A percentile compares a stretch with the other conserved stretches of the same genome.
These are phyloP conservation scores for Lachancea sp. DNA, from an alignment of 805 yeast genomes.

Conservation along the genomic window DNA sequence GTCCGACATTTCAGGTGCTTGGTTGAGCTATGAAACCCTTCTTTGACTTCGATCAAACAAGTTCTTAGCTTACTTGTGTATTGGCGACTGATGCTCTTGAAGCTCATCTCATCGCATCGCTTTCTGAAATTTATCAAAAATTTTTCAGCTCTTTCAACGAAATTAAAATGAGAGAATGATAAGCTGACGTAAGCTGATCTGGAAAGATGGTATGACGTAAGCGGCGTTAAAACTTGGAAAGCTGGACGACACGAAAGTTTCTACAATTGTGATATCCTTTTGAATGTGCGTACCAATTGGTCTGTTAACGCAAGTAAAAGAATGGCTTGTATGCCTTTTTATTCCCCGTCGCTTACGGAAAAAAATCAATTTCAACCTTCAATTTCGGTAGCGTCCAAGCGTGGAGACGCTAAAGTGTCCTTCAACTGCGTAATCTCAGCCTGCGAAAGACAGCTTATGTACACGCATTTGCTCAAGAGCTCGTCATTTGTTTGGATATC, in stretches of 20 bases:
- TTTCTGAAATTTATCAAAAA: slow-evolving; percentile 10
- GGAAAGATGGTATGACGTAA: too few species aligned
- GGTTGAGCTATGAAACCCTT: neutral
- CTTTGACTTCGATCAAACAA: neutral
- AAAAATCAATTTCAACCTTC: too few species aligned
- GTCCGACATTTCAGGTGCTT: slow-evolving; percentile 41
- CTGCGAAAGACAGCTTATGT: slow-evolving; percentile 65
- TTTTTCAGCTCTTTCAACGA: slow-evolving; percentile 6
- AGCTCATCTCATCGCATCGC: slow-evolving; percentile 23
- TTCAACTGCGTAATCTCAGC: slow-evolving; percentile 49
- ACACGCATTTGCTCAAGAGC: slow-evolving; percentile 74
- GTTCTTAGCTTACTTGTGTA: too few species aligned
- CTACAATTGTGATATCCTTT: too few species aligned
- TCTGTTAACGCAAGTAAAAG: too few species aligned
- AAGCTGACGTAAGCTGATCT: neutral
- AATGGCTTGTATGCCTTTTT: too few species aligned
- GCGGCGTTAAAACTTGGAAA: too few species aligned
- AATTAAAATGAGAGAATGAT: slow-evolving; percentile 1
- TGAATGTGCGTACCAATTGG: too few species aligned
- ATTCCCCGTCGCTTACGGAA: too few species aligned
- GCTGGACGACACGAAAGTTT: too few species aligned
- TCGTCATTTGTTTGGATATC: slow-evolving; percentile 50
- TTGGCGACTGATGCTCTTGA: neutral
- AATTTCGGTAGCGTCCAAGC: neutral
- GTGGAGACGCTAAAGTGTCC: neutral